Evolutionary conservation across 1,284 basidiomycete genomes (phyloP).

Genomic region (Ceratobasidium sp.): DNA sequence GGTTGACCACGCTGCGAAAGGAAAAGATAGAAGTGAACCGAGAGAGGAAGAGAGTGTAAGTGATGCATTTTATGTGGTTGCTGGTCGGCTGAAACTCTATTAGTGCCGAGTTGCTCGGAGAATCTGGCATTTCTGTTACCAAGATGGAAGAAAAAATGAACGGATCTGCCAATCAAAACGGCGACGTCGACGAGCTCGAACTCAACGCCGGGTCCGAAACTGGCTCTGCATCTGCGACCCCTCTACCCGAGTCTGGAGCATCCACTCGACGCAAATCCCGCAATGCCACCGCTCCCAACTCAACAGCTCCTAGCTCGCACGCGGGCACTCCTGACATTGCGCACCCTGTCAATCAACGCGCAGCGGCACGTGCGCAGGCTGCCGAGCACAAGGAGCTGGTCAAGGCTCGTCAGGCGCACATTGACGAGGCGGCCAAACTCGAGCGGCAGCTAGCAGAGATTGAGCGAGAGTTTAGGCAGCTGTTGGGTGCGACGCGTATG

Average conservation of each 20-base stretch:
- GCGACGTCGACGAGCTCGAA: constrained; percentile 25
- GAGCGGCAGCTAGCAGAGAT: constrained; percentile 82
- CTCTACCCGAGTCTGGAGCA: constrained; percentile 34
- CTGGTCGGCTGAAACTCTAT: constrained; percentile 26
- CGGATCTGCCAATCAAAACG: constrained; percentile 23
- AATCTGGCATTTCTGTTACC: constrained; percentile 53
- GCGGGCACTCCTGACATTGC: constrained; percentile 18
- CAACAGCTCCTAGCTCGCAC: constrained; percentile 4
- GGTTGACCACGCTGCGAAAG: constrained; percentile 90
- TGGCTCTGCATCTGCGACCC: constrained; percentile 32
- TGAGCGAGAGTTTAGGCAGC: constrained; percentile 91
- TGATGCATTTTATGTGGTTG: constrained; percentile 43
- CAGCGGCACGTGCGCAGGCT: constrained; percentile 67
- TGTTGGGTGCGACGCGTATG: constrained; percentile 81
- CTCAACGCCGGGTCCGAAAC: constrained; percentile 42
- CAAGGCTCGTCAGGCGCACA: constrained; percentile 79
- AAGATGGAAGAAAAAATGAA: constrained; percentile 45
- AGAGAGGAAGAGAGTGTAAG: constrained; percentile 84
- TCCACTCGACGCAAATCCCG: constrained; percentile 38
- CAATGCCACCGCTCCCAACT: constrained; percentile 26
- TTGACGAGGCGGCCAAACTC: constrained; percentile 84
- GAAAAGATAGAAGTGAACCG: constrained; percentile 95
- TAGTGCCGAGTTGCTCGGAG: constrained; percentile 76
- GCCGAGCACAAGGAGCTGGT: constrained; percentile 64
- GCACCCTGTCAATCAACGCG: constrained; percentile 40